phyloP scores from a whole-genome alignment of 2,329 filamentous ascomycete species.

The Trichoderma polysporum region DNA sequence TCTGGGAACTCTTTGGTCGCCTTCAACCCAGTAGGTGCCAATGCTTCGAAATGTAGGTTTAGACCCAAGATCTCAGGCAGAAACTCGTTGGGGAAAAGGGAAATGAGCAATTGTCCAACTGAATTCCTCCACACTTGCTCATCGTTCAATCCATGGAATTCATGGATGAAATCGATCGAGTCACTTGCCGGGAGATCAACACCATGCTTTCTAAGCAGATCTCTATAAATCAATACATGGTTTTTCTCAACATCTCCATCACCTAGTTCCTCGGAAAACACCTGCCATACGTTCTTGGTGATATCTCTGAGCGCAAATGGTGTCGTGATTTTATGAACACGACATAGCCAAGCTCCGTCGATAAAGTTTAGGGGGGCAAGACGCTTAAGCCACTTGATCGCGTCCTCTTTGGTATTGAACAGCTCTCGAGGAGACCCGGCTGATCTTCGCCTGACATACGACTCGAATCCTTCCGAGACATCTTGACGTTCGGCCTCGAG shows the following conservation, averaged over 20 bases:
- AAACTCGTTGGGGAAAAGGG: conserved; percentile 49
- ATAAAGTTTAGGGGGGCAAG: conserved; percentile 34
- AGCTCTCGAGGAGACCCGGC: conserved; percentile 16
- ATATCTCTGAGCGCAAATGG: conserved; percentile 37
- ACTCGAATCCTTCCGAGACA: conserved; percentile 4
- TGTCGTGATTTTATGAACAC: conserved; percentile 44
- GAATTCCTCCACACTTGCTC: conserved; percentile 42
- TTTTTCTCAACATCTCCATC: conserved; percentile 48
- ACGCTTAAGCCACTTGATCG: conserved; percentile 14
- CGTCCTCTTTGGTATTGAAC: conserved; percentile 14
- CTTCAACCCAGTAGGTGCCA: conserved; percentile 32
- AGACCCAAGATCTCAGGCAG: conserved; percentile 52
- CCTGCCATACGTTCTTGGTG: conserved; percentile 45
- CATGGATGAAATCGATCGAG: conserved; percentile 22
- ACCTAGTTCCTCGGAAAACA: conserved; percentile 51
- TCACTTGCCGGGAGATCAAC: conserved; percentile 13
- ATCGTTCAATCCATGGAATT: conserved; percentile 7
- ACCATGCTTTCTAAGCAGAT: conserved; percentile 27
- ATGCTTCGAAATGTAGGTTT: conserved; percentile 48
- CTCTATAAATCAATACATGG: conserved; percentile 40
- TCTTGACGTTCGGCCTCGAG: conserved; percentile 13
- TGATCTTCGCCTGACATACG: conserved; percentile 19
- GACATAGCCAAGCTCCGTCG: conserved; percentile 50
- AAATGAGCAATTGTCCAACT: conserved; percentile 42
- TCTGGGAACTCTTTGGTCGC: conserved; percentile 44